phyloP scores from a whole-genome alignment of 805 yeast species.

The Saccharomycopsis synnaedendra region DNA sequence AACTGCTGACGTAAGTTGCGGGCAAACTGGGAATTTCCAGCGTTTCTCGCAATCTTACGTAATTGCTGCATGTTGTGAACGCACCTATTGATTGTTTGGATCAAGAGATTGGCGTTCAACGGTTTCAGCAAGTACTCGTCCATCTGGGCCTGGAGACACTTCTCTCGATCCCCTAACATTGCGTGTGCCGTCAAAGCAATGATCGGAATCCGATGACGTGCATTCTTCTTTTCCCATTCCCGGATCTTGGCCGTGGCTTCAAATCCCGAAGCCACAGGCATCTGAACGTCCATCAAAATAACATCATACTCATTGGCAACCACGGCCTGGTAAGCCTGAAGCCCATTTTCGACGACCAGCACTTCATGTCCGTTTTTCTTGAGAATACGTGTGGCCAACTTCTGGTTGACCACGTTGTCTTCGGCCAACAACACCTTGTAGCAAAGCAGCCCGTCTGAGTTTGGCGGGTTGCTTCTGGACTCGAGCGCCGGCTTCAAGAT shows the following conservation, averaged over 20 bases:
- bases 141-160: constrained; percentile 82
- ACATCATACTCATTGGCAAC: constrained; percentile 61
- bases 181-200: constrained; percentile 91
- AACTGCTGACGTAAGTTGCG: constrained; percentile 9
- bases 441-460: constrained; percentile 65
- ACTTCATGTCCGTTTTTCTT: constrained; percentile 82
- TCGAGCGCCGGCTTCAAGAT: constrained; percentile 79
- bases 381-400: constrained; percentile 71
- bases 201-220: constrained; percentile 75
- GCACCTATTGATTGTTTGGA: constrained; percentile 79
- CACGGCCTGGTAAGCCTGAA: constrained; percentile 71
- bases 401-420: constrained; percentile 80
- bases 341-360: constrained; percentile 78
- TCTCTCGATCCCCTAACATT: constrained; percentile 85
- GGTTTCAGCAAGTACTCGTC: constrained; percentile 88
- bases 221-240: constrained; percentile 76
- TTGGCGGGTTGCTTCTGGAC: constrained; percentile 68
- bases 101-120: constrained; percentile 66
- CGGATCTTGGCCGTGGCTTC: constrained; percentile 82
- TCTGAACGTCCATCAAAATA: constrained; percentile 85
- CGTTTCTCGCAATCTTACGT: constrained; percentile 9
- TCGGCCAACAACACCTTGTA: constrained; percentile 74
- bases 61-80: constrained; percentile 39
- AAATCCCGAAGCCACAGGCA: constrained; percentile 94
- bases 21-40: constrained; percentile 8